Evolutionary conservation across 371 early-diverging fungal species (phyloP), one percentile per base, ranked within the genome.

Genomic region (Syncephalastrum monosporum): DNA sequence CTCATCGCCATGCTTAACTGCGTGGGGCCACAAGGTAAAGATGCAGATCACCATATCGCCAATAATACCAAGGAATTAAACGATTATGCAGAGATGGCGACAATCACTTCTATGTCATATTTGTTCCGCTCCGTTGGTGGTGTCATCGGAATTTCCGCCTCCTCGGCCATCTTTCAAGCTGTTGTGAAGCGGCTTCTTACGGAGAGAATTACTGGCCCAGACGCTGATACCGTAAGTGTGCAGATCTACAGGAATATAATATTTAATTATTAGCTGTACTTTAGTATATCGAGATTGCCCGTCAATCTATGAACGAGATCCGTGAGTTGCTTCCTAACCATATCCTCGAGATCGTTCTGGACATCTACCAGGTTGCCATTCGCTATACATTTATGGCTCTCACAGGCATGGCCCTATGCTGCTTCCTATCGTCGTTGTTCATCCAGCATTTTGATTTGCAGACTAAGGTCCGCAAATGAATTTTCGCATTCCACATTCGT

Each of bases 1-100:
- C 61, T 82, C 3, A 68, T 79, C 15, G 64, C 80, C 4, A 72
- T 82, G 74, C 62, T 82, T 14, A 76, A 78, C 12, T 69, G 71
- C 53, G 68, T 79, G 25, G 71, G 67, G 47, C 57, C 55, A 14
- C 47, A 63, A 63, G 81, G 74, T 73, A 67, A 44, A 44, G 19
- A 19, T 13, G 13, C 3, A 23, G 3, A 45, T 42, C 17, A 10
- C 12, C 38, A 33, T 33, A 33, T 10, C 51, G 46, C n/a, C n/a
- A n/a, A n/a, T n/a, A n/a, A 21, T 43, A 47, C 5, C 4, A 47
- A 23, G 6, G 16, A 24, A 17, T 52, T n/a, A 21, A 21, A 5
- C 27, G 38, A 12, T 10, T 33, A 5, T n/a, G 5, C 14, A 75
- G 80, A 82, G 47, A 74, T 79, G 72, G 82, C 82, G n/a, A 78